Percentiles rank a stretch among this genome's conserved stretches.
These are phyloP conservation scores for Xanthoceras sorbifolium DNA, from an alignment of 345 rosid genomes.

Conservation along the genomic window DNA sequence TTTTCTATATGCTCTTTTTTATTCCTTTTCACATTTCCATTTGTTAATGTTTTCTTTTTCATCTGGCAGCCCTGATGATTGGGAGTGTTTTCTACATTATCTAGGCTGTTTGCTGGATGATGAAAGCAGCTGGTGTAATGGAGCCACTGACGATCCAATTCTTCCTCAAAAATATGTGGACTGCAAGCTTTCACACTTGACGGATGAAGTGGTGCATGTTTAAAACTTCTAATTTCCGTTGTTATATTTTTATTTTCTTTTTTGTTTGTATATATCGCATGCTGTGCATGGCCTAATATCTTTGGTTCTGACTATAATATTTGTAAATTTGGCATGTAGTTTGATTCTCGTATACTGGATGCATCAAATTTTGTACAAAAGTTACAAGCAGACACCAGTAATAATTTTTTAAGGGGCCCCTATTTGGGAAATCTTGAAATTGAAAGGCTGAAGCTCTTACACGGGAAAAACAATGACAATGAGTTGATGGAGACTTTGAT, in stretches of 20 bases:
- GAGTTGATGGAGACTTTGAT: conserved; percentile 61
- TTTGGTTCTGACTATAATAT: conserved; percentile 18
- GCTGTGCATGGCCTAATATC: conserved; percentile 15
- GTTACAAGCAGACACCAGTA: conserved; percentile 51
- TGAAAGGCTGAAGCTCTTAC: conserved; percentile 71
- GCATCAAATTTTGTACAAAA: conserved; percentile 69
- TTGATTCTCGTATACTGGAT: conserved; percentile 69
- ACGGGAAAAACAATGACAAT: conserved; percentile 63
- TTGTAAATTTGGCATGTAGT: conserved; percentile 51
- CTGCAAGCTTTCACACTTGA: conserved; percentile 61
- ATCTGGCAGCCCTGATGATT: conserved; percentile 92
- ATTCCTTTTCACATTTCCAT: conserved; percentile 16
- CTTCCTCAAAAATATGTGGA: conserved; percentile 48
- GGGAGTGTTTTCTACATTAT: conserved; percentile 93
- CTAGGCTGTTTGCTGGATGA: conserved; percentile 92
- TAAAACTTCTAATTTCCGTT: conserved; percentile 21
- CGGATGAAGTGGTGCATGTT: conserved; percentile 72
- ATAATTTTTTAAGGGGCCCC: conserved; percentile 64
- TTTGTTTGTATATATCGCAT: background rate
- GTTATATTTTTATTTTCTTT: conserved; percentile 7
- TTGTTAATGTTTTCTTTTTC: conserved; percentile 37
- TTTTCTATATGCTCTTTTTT: conserved; percentile 8
- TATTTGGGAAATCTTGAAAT: conserved; percentile 82
- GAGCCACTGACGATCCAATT: conserved; percentile 41
- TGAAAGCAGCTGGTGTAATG: conserved; percentile 61